A percentile compares a stretch with the other conserved stretches of the same genome.
phyloP scores from a whole-genome alignment of 148 eudicot species.

The Gaultheria prostrata region DNA sequence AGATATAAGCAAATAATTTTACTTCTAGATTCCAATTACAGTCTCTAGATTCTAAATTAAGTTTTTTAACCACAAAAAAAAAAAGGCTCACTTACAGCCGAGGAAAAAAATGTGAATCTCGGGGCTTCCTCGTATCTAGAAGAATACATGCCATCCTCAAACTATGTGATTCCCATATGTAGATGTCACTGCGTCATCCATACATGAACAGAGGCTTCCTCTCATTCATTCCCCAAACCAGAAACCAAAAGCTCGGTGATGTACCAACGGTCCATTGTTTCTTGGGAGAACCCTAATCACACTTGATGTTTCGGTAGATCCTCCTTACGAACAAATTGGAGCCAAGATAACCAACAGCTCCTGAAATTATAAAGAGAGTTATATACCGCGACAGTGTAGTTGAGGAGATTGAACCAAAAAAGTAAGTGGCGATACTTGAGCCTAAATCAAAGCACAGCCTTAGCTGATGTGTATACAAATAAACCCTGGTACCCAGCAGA shows the following conservation, averaged over 20 bases:
- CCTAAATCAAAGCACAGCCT: too few species aligned
- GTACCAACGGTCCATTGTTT: slow-evolving; percentile 9
- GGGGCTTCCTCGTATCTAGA: slow-evolving; percentile 14
- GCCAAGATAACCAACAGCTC: slow-evolving; percentile 47
- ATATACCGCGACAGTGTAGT: too few species aligned
- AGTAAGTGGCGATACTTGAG: too few species aligned
- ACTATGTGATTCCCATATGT: background rate
- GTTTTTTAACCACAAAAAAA: background rate
- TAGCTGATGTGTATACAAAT: too few species aligned
- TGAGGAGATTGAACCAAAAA: too few species aligned
- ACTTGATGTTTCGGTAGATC: slow-evolving; percentile 46
- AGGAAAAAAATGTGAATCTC: slow-evolving; percentile 14
- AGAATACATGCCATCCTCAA: slow-evolving; percentile 14
- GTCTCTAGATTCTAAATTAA: slow-evolving; percentile 18
- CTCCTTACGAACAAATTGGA: slow-evolving; percentile 47
- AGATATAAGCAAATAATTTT: background rate
- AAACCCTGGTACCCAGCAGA: too few species aligned
- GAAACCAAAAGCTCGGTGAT: background rate
- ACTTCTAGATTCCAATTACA: slow-evolving; percentile 13
- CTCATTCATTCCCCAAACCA: background rate
- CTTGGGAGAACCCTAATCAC: slow-evolving; percentile 31
- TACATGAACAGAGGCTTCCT: background rate
- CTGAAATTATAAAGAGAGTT: slow-evolving; percentile 18
- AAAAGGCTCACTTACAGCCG: slow-evolving; percentile 24
- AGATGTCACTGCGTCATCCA: background rate